Conservation (phyloP, 2,329 filamentous ascomycete species). For the Pestalotiopsis sp. region DNA sequence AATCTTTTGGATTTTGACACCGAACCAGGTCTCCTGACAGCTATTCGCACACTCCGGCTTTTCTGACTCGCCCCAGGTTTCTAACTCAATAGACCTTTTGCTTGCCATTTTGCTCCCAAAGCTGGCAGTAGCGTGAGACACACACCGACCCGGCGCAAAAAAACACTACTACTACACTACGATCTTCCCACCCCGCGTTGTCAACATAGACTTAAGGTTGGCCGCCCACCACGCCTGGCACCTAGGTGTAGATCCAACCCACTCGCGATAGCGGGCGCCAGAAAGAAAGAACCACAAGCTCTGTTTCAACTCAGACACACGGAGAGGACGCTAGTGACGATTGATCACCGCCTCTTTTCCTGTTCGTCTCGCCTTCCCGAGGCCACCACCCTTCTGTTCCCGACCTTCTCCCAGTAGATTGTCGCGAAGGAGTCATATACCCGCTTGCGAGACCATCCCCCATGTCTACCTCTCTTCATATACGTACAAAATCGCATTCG, state of each 20-base stretch:
- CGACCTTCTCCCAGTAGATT: constrained; percentile 45
- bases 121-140: not conserved
- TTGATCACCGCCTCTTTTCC: constrained; percentile 8
- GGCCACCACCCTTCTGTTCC: constrained; percentile 43
- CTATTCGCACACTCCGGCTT: not conserved
- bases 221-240: not conserved
- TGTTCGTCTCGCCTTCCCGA: constrained; percentile 15
- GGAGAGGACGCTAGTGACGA: constrained; percentile 17
- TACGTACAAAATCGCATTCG: constrained; percentile 1
- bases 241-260: constrained; percentile 7
- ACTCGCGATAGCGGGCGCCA: constrained; percentile 14
- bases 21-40: not conserved
- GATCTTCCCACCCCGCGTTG: not conserved
- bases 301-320: constrained; percentile 19
- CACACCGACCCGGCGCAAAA: constrained; percentile 1
- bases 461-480: constrained; percentile 4
- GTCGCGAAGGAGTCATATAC: constrained; percentile 48
- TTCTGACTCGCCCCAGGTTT: not conserved
- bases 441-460: constrained; percentile 34
- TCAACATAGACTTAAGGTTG: constrained; percentile 9
- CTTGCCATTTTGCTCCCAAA: not conserved
- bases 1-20: not conserved
- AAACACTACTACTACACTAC: not conserved
- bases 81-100: not conserved
- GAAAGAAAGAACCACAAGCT: not conserved